phyloP scores from a whole-genome alignment of 345 rosid genomes.

The Erucastrum elatum region DNA sequence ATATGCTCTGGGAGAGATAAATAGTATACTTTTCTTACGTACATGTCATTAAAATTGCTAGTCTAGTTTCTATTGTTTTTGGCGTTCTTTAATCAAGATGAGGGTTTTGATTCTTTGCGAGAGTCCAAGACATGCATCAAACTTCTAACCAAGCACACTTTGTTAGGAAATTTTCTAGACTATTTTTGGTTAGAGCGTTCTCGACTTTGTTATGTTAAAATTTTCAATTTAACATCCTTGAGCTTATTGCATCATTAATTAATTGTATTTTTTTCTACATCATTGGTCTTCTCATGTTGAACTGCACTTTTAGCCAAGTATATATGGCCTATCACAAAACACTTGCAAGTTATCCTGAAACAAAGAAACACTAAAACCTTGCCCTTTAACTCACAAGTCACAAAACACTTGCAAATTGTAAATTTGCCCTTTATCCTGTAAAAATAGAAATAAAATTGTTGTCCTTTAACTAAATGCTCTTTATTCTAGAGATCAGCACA shows the following conservation, averaged over 20 bases:
- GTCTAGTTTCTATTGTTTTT: neutral
- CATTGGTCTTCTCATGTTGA: neutral
- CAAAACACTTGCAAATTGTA: no score
- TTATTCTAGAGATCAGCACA: no score
- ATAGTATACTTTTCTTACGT: neutral
- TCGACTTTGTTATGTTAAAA: neutral
- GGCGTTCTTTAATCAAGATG: neutral
- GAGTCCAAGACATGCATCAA: neutral
- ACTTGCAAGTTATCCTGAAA: no score
- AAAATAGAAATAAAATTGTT: no score
- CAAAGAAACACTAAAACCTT: no score
- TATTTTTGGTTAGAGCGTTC: neutral
- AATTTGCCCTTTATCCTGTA: no score
- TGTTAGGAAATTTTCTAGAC: neutral
- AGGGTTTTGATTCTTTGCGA: neutral
- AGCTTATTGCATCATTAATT: no score
- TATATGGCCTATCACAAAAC: no score
- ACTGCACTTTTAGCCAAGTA: no score
- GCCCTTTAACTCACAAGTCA: no score
- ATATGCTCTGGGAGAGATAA: neutral
- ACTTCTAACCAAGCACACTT: neutral
- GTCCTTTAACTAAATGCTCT: no score
- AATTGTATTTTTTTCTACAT: neutral
- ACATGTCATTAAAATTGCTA: neutral
- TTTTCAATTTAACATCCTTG: neutral